Base-by-base conservation (phyloP, 495 filamentous ascomycete genomes). In the Neurospora sp. region DNA sequence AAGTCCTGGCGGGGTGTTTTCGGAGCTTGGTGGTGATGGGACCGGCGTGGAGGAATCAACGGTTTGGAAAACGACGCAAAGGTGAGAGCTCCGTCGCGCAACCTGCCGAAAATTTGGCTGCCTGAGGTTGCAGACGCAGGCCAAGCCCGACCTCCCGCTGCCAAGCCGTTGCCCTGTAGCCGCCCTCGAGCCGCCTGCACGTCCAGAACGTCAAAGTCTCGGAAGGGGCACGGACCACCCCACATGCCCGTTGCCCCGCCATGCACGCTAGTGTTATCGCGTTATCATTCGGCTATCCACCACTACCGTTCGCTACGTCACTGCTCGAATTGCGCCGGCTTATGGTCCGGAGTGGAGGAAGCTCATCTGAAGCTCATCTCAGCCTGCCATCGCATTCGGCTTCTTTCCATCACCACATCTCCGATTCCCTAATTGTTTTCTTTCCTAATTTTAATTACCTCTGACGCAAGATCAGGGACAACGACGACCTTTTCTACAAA, bases 1-100 rank as follows among this genome's bases (percentile, higher is more conserved):
- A 81, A 77, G 78, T 79, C 78, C 70, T 76, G 74, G 77, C 76
- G 77, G 78, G 76, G 74, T 66, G 54, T 66, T 66, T 66, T 66
- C 54, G 54, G 54, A 66, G 54, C 54, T 66, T 66, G 54, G 74
- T 76, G 74, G 79, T 60, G 80, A 81, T 78, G 74, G 74, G 77
- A 77, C 18, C n/a, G 72, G 40, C 27, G 35, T 31, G 38, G 42
- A 39, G 31, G 73, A 46, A 39, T 74, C 78, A 72, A 76, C 71
- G 71, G 78, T 75, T 70, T 73, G 76, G 69, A 79, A 76, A 78
- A 78, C 74, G 76, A 70, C 77, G 76, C 73, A 76, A 77, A 77
- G 77, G 49, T 71, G 72, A 70, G 71, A 73, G 71, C 76, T 76
- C 75, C 27, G 27, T 66, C 54, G 54, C 54, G 54, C 54, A 27